Evolutionary conservation across 495 filamentous ascomycete species (phyloP), one percentile per base, ranked within the genome.

Genomic region (Penicillium antarcticum): DNA sequence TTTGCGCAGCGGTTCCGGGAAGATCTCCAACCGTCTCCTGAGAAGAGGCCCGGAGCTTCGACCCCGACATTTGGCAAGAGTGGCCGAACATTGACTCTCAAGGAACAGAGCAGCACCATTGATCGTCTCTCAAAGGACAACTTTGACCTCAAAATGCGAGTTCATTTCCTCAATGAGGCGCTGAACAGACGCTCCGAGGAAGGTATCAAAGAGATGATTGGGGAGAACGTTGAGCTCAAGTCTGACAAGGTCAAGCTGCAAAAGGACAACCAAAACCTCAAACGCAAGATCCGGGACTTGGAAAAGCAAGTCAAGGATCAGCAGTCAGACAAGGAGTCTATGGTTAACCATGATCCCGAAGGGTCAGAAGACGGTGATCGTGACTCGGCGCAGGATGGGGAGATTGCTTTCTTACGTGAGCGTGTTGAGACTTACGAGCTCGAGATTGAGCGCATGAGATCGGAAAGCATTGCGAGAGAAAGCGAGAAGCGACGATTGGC

Each of bases 31-130:
- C 71, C 65, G 41, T 85, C 66, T 57, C 84, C 69, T 56, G 81
- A 73, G 49, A 86, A 78, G 71, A 79, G 65, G 43, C 55, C 69
- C 6, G 71, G 68, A 14, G 64, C 74, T 19, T 72, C 68, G 35
- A 75, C 83, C 6, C 78, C 84, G 10, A 75, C 71, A 14, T 77
- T 75, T 48, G 66, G 80, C 32, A 77, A 83, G 32, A 81, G 81
- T 45, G 89, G 87, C 35, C 89, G 86, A 59, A 94, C 84, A 55
- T 78, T 97, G 73, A 97, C 95, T 0, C 74, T 98, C 12, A 97
- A 97, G 68, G 94, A 97, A 66, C 94, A 98, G 67, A 95, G 90
- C 56, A 94, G 87, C 63, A 96, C 91, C 18, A 97, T 98, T 53
- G 94, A 97, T 65, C 84, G 91, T 23, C 79, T 97, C 5, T 91